Base-by-base conservation (phyloP, 1,139 yeast species). In the Candida sp. region DNA sequence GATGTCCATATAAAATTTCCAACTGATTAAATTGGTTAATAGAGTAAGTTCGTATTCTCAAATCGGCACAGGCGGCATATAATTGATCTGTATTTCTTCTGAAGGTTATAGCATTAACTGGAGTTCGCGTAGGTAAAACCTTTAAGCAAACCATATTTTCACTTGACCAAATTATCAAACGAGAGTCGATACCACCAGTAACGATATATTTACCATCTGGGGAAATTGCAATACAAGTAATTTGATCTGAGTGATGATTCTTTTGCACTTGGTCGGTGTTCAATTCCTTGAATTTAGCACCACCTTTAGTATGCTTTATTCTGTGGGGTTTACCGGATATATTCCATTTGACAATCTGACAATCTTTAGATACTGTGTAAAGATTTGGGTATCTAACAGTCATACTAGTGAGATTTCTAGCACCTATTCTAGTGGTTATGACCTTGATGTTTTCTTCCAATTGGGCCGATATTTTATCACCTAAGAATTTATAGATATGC, bases 1-100 rank as follows among this genome's bases (percentile, higher is more conserved):
- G 98, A 63, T 93, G 99, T 1, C 99, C 99, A 63, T 89, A 93
- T 41, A 93, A 71, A 4, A 88, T 83, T 67, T 93, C 99, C 57
- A 91, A 75, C 62, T 89, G 96, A 11, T 97, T 82, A 60, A 86
- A 78, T 64, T 90, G 97, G 57, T 83, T 87, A 48, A 91, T 77
- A 46, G 91, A 84, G 63, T 79, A 95, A 0, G 96, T 87, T 60
- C 97, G 79, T 48, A 93, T 87, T 56, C 93, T 85, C 56, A 90
- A 79, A 63, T 93, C 99, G 1, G 90, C 90, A 66, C 97, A 90
- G 1, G 97, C 88, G 29, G 93, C 98, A 60, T 85, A 93, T 46
- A 93, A 71, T 63, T 90, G 95, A 65, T 87, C 95, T 4, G 93
- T 75, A 46, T 80, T 81, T 55, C 91, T 77, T 54, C 97, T 82